phyloP scores from a whole-genome alignment of 202 grass and related monocot genomes.

The Schoenoplectus triqueter region DNA sequence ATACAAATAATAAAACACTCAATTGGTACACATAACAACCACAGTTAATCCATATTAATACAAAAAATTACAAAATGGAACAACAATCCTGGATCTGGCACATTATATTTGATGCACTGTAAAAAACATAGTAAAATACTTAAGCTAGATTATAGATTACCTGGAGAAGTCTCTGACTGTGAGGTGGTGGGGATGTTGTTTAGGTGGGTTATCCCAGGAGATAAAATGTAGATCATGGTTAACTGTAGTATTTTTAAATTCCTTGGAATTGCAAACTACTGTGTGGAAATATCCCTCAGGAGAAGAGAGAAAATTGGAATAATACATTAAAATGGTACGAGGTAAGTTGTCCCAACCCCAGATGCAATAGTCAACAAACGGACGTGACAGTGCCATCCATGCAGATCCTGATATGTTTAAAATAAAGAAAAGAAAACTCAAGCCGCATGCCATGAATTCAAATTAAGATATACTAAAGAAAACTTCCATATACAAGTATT shows the following conservation, averaged over 20 bases:
- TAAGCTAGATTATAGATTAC: background rate
- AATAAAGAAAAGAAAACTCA: background rate
- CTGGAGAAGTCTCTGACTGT: slow-evolving; percentile 53
- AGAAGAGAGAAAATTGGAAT: slow-evolving; percentile 87
- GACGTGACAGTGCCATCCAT: slow-evolving; percentile 73
- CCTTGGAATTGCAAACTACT: slow-evolving; percentile 73
- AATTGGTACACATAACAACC: background rate
- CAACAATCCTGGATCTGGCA: background rate
- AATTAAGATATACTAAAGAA: background rate
- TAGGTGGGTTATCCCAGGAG: slow-evolving; percentile 86
- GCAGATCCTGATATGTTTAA: slow-evolving; percentile 58
- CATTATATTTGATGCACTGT: background rate
- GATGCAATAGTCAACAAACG: slow-evolving; percentile 84
- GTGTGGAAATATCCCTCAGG: slow-evolving; percentile 95
- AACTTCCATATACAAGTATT: background rate
- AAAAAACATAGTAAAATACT: background rate
- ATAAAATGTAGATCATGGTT: slow-evolving; percentile 87
- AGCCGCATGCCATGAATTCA: background rate
- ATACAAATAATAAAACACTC: background rate
- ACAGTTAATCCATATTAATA: background rate
- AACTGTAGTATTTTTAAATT: slow-evolving; percentile 74
- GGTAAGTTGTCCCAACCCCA: slow-evolving; percentile 96
- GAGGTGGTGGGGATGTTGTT: slow-evolving; percentile 85
- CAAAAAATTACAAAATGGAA: background rate
- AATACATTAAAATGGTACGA: slow-evolving; percentile 80